Conservation (phyloP, 1,139 yeast species). For the Yamadazyma triangularis region DNA sequence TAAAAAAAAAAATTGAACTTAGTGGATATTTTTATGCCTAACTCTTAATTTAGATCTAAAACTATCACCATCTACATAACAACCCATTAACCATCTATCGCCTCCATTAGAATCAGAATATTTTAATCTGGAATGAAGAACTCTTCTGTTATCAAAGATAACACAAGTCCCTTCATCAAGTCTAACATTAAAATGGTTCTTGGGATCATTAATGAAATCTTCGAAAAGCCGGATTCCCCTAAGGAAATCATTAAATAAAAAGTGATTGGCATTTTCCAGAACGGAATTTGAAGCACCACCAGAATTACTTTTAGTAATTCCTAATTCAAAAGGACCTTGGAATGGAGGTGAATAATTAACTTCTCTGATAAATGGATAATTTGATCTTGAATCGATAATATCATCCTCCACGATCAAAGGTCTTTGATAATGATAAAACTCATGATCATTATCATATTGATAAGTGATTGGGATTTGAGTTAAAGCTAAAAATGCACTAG, state of each 20-base stretch:
- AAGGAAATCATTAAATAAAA: slow-evolving; percentile 46
- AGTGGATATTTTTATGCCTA: slow-evolving; percentile 10
- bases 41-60: slow-evolving; percentile 58
- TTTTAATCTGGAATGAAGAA: slow-evolving; percentile 64
- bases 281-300: slow-evolving; percentile 3
- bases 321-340: slow-evolving; percentile 73
- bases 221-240: slow-evolving; percentile 63
- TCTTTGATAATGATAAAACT: slow-evolving; percentile 60
- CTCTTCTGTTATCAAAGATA: slow-evolving; percentile 68
- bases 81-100: slow-evolving; percentile 71
- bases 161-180: slow-evolving; percentile 64
- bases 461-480: slow-evolving; percentile 63
- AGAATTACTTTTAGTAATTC: slow-evolving; percentile 30
- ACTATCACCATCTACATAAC: slow-evolving; percentile 72
- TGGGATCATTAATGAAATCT: slow-evolving; percentile 48
- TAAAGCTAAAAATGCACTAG: slow-evolving; percentile 61
- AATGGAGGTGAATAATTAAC: slow-evolving; percentile 82
- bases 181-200: slow-evolving; percentile 54
- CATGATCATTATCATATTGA: slow-evolving; percentile 63
- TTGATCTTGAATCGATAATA: slow-evolving; percentile 23
- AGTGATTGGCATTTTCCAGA: slow-evolving; percentile 19
- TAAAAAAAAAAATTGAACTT: not conserved
- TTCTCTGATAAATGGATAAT: slow-evolving; percentile 43
- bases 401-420: slow-evolving; percentile 64
- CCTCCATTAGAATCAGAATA: slow-evolving; percentile 54